Evolutionary conservation across 805 yeast genomes (phyloP).

Genomic region (Candida methanosorbosa): DNA sequence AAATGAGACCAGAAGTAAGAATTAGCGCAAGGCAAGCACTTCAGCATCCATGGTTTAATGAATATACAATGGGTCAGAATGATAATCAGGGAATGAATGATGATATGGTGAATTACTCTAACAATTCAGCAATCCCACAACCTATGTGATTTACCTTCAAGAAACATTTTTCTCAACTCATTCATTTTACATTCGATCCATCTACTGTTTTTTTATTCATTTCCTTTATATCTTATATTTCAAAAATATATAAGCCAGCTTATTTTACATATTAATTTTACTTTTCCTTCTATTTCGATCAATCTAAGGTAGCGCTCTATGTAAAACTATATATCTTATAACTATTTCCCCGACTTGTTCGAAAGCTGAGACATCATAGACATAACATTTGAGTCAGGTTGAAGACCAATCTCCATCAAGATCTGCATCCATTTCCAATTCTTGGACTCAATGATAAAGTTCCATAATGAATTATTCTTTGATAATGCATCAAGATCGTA

Average conservation of each 20-base stretch:
- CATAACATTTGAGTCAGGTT: conserved; percentile 8
- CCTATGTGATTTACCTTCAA: not conserved
- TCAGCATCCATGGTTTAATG: conserved; percentile 78
- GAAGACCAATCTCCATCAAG: conserved; percentile 7
- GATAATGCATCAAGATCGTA: conserved; percentile 4
- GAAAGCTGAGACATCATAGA: no score
- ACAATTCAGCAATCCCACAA: not conserved
- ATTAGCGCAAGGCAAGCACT: conserved; percentile 53
- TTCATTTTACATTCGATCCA: not conserved
- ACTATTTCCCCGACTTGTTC: no score
- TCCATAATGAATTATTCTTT: conserved; percentile 12
- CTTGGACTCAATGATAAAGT: conserved; percentile 8
- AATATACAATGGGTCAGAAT: conserved; percentile 31
- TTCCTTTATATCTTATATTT: not conserved
- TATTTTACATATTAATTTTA: not conserved
- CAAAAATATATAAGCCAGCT: no score
- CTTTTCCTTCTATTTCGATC: not conserved
- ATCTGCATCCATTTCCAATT: conserved; percentile 7
- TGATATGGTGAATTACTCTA: not conserved
- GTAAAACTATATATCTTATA: no score
- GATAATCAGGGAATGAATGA: not conserved
- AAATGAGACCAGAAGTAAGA: conserved; percentile 55
- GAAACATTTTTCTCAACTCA: no score
- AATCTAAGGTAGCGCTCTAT: no score
- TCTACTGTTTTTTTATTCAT: not conserved